Evolutionary conservation across 2,329 filamentous ascomycete genomes (phyloP).

Genomic region (Diplodia seriata): DNA sequence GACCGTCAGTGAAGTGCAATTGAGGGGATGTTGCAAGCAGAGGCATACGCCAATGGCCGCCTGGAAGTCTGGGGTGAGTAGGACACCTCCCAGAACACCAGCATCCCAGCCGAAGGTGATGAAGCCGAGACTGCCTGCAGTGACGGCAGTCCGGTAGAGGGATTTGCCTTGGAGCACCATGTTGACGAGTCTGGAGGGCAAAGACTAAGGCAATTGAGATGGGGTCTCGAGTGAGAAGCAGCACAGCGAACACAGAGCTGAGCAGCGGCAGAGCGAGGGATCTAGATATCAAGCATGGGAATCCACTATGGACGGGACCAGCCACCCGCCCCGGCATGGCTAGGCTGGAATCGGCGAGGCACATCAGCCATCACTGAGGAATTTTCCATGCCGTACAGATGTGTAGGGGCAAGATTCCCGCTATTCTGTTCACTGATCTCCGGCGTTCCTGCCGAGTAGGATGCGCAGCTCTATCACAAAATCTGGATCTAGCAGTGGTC

Average conservation of each 20-base stretch:
- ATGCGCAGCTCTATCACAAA: constrained; percentile 24
- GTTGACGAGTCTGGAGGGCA: constrained; percentile 5
- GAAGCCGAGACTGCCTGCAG: constrained; percentile 40
- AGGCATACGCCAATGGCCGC: constrained; percentile 40
- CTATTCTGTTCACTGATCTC: not conserved
- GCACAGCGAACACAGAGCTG: constrained; percentile 8
- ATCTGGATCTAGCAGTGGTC: constrained; percentile 1
- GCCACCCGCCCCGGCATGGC: not conserved
- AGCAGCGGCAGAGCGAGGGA: not conserved
- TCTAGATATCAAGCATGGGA: constrained; percentile 14
- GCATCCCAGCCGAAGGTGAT: constrained; percentile 48
- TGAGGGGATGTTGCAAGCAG: not conserved
- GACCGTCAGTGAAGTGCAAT: not conserved
- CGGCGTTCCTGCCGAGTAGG: not conserved
- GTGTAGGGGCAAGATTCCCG: constrained; percentile 11
- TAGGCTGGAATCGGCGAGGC: not conserved
- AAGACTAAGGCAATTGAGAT: constrained; percentile 10
- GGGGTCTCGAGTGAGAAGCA: not conserved
- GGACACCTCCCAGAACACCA: constrained; percentile 45
- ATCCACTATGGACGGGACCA: not conserved
- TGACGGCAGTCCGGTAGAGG: constrained; percentile 31
- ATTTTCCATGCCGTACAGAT: constrained; percentile 11
- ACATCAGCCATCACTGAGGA: constrained; percentile 10
- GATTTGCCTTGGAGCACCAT: constrained; percentile 31
- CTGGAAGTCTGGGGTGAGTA: constrained; percentile 42